Evolutionary conservation across 129 eudicot species (phyloP).

Genomic region (Calendula officinalis): DNA sequence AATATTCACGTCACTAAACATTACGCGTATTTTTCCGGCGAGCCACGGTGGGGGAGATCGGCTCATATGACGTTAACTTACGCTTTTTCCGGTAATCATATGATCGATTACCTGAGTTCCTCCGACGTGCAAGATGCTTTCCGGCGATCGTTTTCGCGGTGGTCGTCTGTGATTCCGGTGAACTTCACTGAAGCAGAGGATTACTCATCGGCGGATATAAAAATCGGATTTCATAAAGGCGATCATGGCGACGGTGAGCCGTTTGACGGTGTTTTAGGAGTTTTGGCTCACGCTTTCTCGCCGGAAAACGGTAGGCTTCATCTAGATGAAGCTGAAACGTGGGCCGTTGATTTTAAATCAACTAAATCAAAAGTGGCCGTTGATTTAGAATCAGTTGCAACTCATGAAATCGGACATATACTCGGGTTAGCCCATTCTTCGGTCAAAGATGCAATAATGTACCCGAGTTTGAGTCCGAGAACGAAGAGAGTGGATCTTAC

Average conservation of each 20-base stretch:
- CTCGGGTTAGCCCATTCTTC: constrained; percentile 88
- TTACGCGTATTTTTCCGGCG: constrained; percentile 56
- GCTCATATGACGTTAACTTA: constrained; percentile 54
- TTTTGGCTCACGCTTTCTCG: constrained; percentile 82
- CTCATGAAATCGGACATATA: constrained; percentile 94
- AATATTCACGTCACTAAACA: constrained; percentile 45
- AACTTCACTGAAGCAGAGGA: constrained; percentile 52
- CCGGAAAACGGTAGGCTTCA: constrained; percentile 89
- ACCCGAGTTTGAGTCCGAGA: constrained; percentile 85
- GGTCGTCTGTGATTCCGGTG: constrained; percentile 83
- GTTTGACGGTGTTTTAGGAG: constrained; percentile 83
- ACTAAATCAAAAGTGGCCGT: constrained; percentile 58
- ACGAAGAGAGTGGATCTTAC: constrained; percentile 72
- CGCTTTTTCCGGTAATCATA: constrained; percentile 53
- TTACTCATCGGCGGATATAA: constrained; percentile 46
- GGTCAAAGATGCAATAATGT: constrained; percentile 84
- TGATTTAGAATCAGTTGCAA: constrained; percentile 89
- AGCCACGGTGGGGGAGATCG: constrained; percentile 64
- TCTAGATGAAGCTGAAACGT: constrained; percentile 69
- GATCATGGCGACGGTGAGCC: constrained; percentile 95
- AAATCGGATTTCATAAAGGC: constrained; percentile 62
- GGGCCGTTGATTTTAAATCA: constrained; percentile 70
- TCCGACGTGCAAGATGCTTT: constrained; percentile 49
- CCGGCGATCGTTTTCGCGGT: constrained; percentile 57
- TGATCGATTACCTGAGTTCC: constrained; percentile 38